Evolutionary conservation across 1,139 yeast species (phyloP).

Genomic region (Diutina sp.): DNA sequence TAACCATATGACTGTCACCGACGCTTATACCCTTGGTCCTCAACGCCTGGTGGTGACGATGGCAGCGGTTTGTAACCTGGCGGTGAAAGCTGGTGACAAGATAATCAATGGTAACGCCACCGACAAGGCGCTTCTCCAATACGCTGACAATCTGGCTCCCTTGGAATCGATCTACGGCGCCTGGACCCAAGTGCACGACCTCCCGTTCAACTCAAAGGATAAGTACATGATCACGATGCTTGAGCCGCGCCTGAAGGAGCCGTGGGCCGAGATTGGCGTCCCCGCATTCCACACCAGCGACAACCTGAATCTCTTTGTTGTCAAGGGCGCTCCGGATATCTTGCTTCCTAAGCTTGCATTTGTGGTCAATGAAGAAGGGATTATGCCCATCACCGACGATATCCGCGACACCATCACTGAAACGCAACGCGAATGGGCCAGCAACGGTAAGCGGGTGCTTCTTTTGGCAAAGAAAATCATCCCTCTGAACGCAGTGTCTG

Average conservation of each 20-base stretch:
- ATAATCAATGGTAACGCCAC: conserved; percentile 35
- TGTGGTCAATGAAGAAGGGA: conserved; percentile 6
- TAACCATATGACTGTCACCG: conserved; percentile 19
- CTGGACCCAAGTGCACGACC: conserved; percentile 17
- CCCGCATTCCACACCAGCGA: conserved; percentile 6
- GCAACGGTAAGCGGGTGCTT: conserved; percentile 33
- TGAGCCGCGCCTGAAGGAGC: conserved; percentile 5
- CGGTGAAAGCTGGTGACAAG: conserved; percentile 14
- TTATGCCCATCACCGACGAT: conserved; percentile 5
- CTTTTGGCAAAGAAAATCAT: conserved; percentile 19
- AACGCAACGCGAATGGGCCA: conserved; percentile 26
- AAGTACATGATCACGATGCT: conserved; percentile 32
- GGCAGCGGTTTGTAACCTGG: conserved; percentile 30
- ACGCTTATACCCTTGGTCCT: conserved; percentile 11
- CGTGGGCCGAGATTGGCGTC: conserved; percentile 8
- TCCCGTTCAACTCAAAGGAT: conserved; percentile 34
- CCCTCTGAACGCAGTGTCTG: conserved; percentile 7
- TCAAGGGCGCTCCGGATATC: conserved; percentile 42
- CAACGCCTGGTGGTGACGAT: conserved; percentile 11
- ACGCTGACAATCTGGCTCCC: conserved; percentile 14
- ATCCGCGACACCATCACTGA: conserved; percentile 11
- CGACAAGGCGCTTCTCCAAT: conserved; percentile 30
- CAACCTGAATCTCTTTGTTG: conserved; percentile 12
- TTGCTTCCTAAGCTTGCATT: conserved; percentile 20
- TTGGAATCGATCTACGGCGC: conserved; percentile 6